A percentile compares a stretch with the other conserved stretches of the same genome.
Evolutionary conservation across 805 yeast genomes (phyloP).

Genomic region (Jamesozyma lodderae): DNA sequence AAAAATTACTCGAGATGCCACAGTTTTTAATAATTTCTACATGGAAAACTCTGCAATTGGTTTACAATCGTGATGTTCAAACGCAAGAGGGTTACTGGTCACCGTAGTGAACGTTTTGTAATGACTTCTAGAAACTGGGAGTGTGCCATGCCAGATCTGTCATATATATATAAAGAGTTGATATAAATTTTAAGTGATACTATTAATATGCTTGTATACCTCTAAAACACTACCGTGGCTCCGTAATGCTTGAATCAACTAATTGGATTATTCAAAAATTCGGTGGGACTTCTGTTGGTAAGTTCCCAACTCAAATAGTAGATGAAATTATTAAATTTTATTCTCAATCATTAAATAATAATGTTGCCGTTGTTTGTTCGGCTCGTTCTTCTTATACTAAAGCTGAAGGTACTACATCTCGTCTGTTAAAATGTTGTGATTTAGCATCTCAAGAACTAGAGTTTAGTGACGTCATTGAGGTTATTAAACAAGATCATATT

Average conservation of each 20-base stretch:
- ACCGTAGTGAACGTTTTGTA: no score
- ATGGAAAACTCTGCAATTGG: no score
- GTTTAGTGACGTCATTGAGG: constrained; percentile 49
- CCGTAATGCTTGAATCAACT: constrained; percentile 3
- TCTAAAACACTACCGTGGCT: no score
- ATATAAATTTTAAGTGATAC: no score
- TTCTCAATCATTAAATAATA: constrained; percentile 34
- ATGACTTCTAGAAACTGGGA: no score
- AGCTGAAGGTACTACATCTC: constrained; percentile 89
- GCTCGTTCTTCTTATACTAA: constrained; percentile 89
- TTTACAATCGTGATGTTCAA: no score
- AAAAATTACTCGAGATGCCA: no score
- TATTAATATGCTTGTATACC: no score
- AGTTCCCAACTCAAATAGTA: constrained; percentile 78
- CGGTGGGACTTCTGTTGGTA: constrained; percentile 97
- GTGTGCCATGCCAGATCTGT: no score
- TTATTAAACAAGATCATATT: constrained; percentile 71
- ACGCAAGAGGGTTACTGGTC: no score
- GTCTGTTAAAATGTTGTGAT: constrained; percentile 80
- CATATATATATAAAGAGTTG: no score
- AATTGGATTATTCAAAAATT: constrained; percentile 86
- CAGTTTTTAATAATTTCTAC: no score
- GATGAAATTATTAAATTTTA: constrained; percentile 72
- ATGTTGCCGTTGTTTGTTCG: constrained; percentile 91
- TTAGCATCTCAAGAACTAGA: constrained; percentile 52